Conservation (phyloP, 1,284 basidiomycete species). For the Moniliella sp. region DNA sequence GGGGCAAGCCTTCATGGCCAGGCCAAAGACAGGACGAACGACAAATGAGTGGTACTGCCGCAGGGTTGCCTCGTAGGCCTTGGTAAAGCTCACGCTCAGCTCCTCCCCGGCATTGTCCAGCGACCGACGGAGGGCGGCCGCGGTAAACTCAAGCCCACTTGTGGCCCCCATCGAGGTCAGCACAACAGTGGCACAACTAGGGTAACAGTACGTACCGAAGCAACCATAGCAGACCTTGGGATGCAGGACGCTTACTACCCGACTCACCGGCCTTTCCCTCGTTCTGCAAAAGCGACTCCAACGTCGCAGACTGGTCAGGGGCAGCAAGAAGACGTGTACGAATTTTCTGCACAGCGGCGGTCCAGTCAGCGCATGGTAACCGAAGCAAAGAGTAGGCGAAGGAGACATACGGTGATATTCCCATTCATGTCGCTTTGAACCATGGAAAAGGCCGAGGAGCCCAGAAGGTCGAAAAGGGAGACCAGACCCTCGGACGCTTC, state of each 20-base stretch:
- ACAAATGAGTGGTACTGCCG: slow-evolving; percentile 73
- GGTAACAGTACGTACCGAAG: too few species aligned
- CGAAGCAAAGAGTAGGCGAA: too few species aligned
- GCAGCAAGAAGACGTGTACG: slow-evolving; percentile 52
- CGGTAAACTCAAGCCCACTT: slow-evolving; percentile 77
- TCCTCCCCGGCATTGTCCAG: slow-evolving; percentile 51
- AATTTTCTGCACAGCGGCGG: too few species aligned
- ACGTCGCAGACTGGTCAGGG: slow-evolving; percentile 50
- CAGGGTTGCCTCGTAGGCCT: slow-evolving; percentile 60
- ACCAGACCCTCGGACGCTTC: slow-evolving; percentile 74
- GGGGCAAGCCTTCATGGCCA: slow-evolving; percentile 91
- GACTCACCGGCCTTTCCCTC: slow-evolving; percentile 51
- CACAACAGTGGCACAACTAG: too few species aligned
- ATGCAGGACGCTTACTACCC: slow-evolving; percentile 70
- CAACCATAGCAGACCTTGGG: slow-evolving; percentile 80
- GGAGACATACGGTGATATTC: too few species aligned
- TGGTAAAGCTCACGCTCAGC: slow-evolving; percentile 54
- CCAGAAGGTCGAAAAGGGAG: slow-evolving; percentile 79
- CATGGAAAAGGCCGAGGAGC: slow-evolving; percentile 59
- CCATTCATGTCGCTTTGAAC: slow-evolving; percentile 75
- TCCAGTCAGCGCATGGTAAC: too few species aligned
- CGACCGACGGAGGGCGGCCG: slow-evolving; percentile 54
- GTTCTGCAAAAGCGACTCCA: slow-evolving; percentile 62
- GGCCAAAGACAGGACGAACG: slow-evolving; percentile 58
- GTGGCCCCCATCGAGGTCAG: too few species aligned